Base-by-base conservation (phyloP, 768 basidiomycete genomes). In the Sarcodon aspratus region DNA sequence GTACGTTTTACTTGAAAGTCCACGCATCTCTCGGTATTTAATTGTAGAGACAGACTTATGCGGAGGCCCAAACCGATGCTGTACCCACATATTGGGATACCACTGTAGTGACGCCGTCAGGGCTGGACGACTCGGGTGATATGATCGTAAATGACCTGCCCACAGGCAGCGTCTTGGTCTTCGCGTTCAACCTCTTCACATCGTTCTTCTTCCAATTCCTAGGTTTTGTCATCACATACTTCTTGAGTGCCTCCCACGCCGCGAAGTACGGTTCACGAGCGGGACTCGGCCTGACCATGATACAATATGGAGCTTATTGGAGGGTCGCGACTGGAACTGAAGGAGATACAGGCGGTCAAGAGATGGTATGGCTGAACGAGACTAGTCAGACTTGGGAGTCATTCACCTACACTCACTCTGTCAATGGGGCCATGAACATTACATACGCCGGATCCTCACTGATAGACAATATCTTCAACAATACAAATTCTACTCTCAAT, bases 21-120 rank as follows among this genome's bases (percentile, higher is more conserved):
- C 21, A n/a, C 17, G 7, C 40, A 8, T 13, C 33, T 36, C 47
- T 27, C 13, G 7, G 31, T 9, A 33, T 45, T 40, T 33, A 17
- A 6, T 13, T 8, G 17, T 9, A 13, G 17, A 15, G 13, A 42
- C 49, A 93, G 87, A 80, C 92, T 0, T 99, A 99, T 59, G 74
- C 82, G 10, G 75, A 82, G 12, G 96, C 95, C 2, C 82, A 91
- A 53, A 77, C 82, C 31, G 95, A 99, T 60, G 79, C 89, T 0
- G 93, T 87, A 0, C 96, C 96, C 0, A 78, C 91, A 0, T 99
- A 99, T 65, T 97, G 92, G 89, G 95, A 99, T 61, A 97, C 89
- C 1, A 93, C 91, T 0, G 79, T 97, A 8, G 87, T 94, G 52
- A 81, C 93, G 0, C 91, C 91, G 0, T 64, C 69, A 0, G 68